phyloP scores from a whole-genome alignment of 257 asterid species.

The Solanum bukasovii region DNA sequence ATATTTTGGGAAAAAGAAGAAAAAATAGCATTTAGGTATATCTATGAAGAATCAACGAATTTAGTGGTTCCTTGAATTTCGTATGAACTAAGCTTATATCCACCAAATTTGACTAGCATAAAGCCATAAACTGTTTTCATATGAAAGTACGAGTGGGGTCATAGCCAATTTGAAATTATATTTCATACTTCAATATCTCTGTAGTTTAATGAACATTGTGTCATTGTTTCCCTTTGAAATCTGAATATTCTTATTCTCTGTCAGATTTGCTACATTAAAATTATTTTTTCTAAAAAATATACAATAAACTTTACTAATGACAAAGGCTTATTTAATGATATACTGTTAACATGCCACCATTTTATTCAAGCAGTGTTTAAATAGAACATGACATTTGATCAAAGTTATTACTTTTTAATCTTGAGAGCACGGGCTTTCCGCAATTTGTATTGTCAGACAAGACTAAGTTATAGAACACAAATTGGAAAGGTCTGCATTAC shows the following conservation, averaged over 20 bases:
- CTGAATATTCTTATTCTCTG: neutral
- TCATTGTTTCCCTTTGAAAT: neutral
- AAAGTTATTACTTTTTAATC: neutral
- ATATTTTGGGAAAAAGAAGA: neutral
- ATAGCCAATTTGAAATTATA: neutral
- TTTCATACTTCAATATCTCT: neutral
- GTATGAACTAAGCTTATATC: neutral
- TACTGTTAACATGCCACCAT: neutral
- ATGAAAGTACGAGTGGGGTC: neutral
- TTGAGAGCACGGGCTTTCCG: neutral
- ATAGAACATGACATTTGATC: neutral
- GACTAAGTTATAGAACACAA: neutral
- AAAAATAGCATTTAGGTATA: neutral
- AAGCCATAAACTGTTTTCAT: neutral
- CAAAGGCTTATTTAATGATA: neutral
- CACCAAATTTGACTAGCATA: neutral
- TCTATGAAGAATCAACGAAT: neutral
- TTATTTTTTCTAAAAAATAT: neutral
- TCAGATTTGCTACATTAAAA: neutral
- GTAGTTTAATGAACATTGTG: neutral
- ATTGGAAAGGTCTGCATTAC: neutral
- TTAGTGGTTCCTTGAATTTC: neutral
- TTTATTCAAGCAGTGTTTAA: neutral
- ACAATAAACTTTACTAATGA: neutral
- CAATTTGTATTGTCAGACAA: neutral